phyloP scores from a whole-genome alignment of 371 early-diverging fungal genomes.

The Mortierella sp. region DNA sequence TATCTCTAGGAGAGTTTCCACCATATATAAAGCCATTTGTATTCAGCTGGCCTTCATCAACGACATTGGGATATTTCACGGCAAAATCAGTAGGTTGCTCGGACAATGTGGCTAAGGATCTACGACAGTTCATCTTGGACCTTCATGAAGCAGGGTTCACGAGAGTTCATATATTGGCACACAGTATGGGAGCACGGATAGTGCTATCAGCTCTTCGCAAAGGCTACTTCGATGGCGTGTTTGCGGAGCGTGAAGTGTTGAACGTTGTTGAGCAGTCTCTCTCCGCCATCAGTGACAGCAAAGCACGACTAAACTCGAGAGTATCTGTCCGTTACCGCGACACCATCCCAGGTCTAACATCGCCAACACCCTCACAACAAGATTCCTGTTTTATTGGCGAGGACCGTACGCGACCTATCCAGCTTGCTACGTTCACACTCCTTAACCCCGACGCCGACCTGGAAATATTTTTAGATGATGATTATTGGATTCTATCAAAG shows the following conservation, averaged over 20 bases:
- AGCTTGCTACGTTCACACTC: constrained; percentile 56
- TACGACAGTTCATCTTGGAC: constrained; percentile 53
- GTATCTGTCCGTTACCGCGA: constrained; percentile 29
- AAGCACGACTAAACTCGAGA: constrained; percentile 8
- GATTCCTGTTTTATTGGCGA: not conserved
- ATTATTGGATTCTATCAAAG: constrained; percentile 51
- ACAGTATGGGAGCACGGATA: constrained; percentile 58
- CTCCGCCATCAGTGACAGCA: constrained; percentile 9
- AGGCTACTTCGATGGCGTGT: constrained; percentile 28
- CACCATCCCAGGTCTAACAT: not conserved
- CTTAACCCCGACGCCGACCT: constrained; percentile 60
- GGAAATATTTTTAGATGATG: constrained; percentile 45
- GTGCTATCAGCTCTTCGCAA: constrained; percentile 47
- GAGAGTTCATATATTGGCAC: constrained; percentile 58
- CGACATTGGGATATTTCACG: constrained; percentile 54
- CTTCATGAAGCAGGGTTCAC: constrained; percentile 56
- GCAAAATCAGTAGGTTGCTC: constrained; percentile 52
- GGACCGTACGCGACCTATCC: constrained; percentile 17
- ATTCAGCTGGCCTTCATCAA: constrained; percentile 61
- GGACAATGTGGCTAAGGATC: constrained; percentile 53
- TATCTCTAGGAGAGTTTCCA: constrained; percentile 60
- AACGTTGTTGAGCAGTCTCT: constrained; percentile 15
- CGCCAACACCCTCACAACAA: not conserved
- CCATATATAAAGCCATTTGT: constrained; percentile 62
- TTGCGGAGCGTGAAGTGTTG: constrained; percentile 40